Conservation (phyloP, 257 asterid genomes). For the Echium plantagineum region DNA sequence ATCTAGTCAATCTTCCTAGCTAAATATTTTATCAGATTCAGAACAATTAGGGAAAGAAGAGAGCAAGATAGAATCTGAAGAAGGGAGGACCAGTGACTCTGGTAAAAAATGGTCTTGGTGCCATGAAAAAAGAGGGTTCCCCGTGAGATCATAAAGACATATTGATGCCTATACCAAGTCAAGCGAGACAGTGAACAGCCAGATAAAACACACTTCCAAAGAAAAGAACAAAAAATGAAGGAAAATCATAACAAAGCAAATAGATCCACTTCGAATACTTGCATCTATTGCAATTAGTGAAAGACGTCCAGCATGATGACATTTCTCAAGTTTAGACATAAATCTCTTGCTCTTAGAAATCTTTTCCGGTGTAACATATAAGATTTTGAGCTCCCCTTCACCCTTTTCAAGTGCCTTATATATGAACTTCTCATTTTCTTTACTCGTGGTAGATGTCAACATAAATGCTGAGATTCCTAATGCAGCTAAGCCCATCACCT, state of each 20-base stretch:
- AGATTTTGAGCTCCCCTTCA: constrained; percentile 64
- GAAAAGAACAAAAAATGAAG: background rate
- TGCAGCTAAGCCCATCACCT: constrained; percentile 95
- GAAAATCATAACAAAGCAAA: background rate
- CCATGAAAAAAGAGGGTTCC: background rate
- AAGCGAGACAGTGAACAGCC: background rate
- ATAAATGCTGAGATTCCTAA: constrained; percentile 75
- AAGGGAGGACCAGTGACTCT: background rate
- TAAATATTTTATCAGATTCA: background rate
- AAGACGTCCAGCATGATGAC: constrained; percentile 88
- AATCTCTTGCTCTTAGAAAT: constrained; percentile 97
- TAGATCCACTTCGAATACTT: constrained; percentile 15
- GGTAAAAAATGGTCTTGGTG: background rate
- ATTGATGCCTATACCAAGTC: background rate
- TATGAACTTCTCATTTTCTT: constrained; percentile 82
- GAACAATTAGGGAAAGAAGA: background rate
- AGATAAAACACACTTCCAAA: background rate
- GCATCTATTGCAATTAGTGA: constrained; percentile 91
- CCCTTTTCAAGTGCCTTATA: constrained; percentile 91
- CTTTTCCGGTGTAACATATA: constrained; percentile 95
- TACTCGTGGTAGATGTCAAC: constrained; percentile 75
- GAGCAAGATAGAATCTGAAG: background rate
- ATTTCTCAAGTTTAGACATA: constrained; percentile 93
- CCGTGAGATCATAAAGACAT: background rate
- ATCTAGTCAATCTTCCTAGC: no score